Evolutionary conservation across 768 basidiomycete genomes (phyloP), one percentile per base, ranked within the genome.

Genomic region (Mycena olivaceomarginata): DNA sequence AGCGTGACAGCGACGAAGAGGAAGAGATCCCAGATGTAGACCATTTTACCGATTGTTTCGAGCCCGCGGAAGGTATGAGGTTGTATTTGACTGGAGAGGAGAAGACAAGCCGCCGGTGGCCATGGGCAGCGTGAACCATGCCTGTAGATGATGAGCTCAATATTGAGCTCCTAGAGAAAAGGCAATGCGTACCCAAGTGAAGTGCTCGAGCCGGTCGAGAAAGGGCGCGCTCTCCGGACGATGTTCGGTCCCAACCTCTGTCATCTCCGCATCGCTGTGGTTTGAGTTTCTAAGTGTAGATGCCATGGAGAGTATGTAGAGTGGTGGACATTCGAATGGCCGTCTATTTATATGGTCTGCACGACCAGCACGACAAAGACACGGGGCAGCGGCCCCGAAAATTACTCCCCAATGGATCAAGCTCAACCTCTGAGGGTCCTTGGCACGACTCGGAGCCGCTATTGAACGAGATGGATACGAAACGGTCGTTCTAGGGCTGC

Each of bases 1-100:
- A 70, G 41, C 5, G 69, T 62, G 43, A 70, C 69, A 4, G 22
- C 20, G 15, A 57, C 12, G 22, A 70, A 70, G 41, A 70, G 20
- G 69, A 70, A 59, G 4, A 70, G 41, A 39, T 70, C 69, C 56
- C 56, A 70, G n/a, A 70, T 51, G 43, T 70, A 70, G 9, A 60
- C 40, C 0, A 60, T 45, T 45, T 70, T 60, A 10, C 69, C 69
- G 7, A 70, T 70, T 1, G 57, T 60, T 18, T 60, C 20, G 18
- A 70, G 59, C 9, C 69, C 69, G 7, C 16, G 22, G 59, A 70
- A 70, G 15, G 20, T 37, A 45, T 59, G 57, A 2, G 69, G 56
- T 20, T 70, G 69, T 2, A 37, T 60, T 25, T 59, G 41, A 20
- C 40, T 5, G 22, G 69, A 59, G 3, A 70, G 69, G 4, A 70